Evolutionary conservation across 495 filamentous ascomycete genomes (phyloP), one percentile per base, ranked within the genome.

Genomic region (Penicillium robsamsonii): DNA sequence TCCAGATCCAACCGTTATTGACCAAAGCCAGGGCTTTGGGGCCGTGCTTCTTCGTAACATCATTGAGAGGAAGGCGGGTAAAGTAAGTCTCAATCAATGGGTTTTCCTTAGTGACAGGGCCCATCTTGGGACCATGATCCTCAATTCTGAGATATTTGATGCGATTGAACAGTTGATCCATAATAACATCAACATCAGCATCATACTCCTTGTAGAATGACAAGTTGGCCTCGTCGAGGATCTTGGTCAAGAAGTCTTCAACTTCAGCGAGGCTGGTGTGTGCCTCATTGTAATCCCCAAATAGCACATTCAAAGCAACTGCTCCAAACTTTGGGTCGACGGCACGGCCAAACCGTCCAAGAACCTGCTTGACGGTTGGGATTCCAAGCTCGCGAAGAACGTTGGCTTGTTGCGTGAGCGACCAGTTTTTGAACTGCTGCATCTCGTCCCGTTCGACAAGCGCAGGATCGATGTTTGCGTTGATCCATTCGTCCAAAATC

Each of bases 1-100:
- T 91, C 95, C 95, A 99, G 18, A 97, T 91, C 95, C 95, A 99
- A 55, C 95, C 95, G 67, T 99, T 99, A 73, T 96, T 97, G 30
- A 87, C 92, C 17, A 99, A 73, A 4, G 90, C 90, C 33, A 97
- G 74, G 46, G 88, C 84, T 54, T 88, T 88, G 2, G 84, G 77
- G 42, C 84, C 84, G 64, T 96, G 86, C 68, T 89, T 87, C 57
- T 81, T 81, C 0, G 95, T 96, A 29, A 78, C 80, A 6, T 88
- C 84, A 58, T 96, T 96, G 30, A 79, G 66, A 2, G 94, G 90
- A 22, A 99, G 81, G 15, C 95, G 86, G 5, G 93, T 96, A 74
- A 99, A 99, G 75, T 97, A 97, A 0, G 90, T 79, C 73, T 99
- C 95, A 55, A 96, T 89, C n/a, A 99, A 75, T 38, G 94, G 90